phyloP scores from a whole-genome alignment of 2,329 filamentous ascomycete species.

The Xylaria sp. region DNA sequence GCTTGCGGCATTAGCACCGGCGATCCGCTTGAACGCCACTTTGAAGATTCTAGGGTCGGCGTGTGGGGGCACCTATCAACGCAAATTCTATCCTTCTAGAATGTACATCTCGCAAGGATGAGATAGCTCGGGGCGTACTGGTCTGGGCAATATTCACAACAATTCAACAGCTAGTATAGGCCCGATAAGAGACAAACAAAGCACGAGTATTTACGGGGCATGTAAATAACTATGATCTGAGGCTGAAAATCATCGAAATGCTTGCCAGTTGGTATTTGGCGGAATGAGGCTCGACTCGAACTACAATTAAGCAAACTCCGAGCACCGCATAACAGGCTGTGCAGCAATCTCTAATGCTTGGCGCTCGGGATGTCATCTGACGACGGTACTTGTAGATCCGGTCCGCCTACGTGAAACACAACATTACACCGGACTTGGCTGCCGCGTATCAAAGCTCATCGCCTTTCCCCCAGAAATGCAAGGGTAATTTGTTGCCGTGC shows the following conservation, averaged over 20 bases:
- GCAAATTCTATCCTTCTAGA: not conserved
- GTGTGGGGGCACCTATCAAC: not conserved
- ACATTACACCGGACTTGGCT: slow-evolving; percentile 39
- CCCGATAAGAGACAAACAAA: not conserved
- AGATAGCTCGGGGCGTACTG: not conserved
- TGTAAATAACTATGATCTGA: not conserved
- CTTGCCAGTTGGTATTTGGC: not conserved
- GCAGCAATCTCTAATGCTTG: slow-evolving; percentile 37
- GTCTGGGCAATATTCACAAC: not conserved
- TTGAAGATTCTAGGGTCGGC: not conserved
- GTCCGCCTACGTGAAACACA: slow-evolving; percentile 42
- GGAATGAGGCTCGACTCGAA: slow-evolving; percentile 14
- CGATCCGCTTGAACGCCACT: not conserved
- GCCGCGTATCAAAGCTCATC: slow-evolving; percentile 23
- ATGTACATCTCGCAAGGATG: not conserved
- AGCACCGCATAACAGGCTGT: slow-evolving; percentile 36
- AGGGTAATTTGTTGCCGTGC: not conserved
- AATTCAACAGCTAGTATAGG: not conserved
- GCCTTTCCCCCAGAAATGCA: slow-evolving; percentile 1
- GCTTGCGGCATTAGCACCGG: not conserved
- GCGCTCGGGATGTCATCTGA: slow-evolving; percentile 41
- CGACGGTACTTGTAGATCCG: slow-evolving; percentile 42
- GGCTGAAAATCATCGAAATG: not conserved
- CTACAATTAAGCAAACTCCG: slow-evolving; percentile 31
- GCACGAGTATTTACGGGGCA: not conserved